These are phyloP conservation scores for Cyathus pygmaeus DNA, from an alignment of 1,284 basidiomycete species.

Conservation along the genomic window DNA sequence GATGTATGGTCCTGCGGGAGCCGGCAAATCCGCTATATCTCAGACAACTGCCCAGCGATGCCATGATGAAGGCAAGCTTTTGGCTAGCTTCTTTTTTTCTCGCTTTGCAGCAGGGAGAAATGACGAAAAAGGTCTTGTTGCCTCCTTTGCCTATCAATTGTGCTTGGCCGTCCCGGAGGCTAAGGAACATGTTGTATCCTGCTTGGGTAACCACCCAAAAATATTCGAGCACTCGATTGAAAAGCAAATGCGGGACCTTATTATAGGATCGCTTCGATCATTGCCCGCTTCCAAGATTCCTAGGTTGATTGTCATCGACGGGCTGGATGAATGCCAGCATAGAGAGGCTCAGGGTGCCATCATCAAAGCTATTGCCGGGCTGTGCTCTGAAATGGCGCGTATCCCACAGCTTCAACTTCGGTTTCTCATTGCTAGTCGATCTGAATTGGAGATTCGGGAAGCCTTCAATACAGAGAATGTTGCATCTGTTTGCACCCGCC, in stretches of 20 bases:
- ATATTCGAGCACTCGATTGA: not conserved
- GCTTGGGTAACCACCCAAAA: not conserved
- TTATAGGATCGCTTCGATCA: not conserved
- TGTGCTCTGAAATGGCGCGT: no score
- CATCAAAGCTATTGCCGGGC: no score
- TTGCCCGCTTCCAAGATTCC: not conserved
- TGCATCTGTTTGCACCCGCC: no score
- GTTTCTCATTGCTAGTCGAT: no score
- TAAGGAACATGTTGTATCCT: not conserved
- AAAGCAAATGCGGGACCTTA: not conserved
- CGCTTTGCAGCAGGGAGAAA: not conserved
- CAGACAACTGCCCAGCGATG: no score
- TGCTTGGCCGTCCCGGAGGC: not conserved
- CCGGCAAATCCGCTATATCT: no score
- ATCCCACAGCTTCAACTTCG: not conserved
- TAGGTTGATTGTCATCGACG: not conserved
- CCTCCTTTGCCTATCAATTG: not conserved
- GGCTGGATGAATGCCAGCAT: not conserved
- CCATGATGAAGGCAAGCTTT: no score
- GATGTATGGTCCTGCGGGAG: no score
- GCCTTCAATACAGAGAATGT: no score
- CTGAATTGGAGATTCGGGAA: no score
- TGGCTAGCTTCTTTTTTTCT: not conserved
- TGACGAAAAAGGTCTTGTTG: not conserved
- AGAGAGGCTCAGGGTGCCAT: no score